Conservation (phyloP, 169 alveolate genomes). For the Plasmodium fragile region DNA sequence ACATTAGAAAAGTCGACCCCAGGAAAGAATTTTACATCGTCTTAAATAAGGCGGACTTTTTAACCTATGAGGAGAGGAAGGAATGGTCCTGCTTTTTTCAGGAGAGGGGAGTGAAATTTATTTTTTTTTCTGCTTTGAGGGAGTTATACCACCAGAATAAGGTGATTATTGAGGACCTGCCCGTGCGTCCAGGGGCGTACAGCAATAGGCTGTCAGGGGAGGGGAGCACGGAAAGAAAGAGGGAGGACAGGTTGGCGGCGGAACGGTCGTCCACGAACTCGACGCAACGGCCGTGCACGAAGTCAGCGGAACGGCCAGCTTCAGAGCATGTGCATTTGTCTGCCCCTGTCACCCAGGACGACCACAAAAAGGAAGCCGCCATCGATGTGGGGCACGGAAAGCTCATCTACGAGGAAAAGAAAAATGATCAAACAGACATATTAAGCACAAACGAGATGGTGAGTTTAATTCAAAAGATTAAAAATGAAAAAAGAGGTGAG, state of each 20-base stretch:
- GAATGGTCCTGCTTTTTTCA: conserved; percentile 94
- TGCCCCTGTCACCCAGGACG: background rate
- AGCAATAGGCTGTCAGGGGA: background rate
- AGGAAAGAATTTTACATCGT: conserved; percentile 91
- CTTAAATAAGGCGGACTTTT: conserved; percentile 96
- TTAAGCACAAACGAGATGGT: conserved; percentile 80
- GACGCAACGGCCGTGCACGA: background rate
- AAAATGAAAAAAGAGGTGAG: conserved; percentile 27
- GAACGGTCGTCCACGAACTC: background rate
- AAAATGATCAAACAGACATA: conserved; percentile 69
- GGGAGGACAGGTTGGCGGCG: background rate
- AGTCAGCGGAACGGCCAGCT: background rate
- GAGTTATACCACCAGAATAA: conserved; percentile 66
- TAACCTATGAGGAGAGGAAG: conserved; percentile 90
- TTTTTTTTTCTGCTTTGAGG: conserved; percentile 94
- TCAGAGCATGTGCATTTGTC: background rate
- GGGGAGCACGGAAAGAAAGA: conserved; percentile 26
- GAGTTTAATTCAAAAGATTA: conserved; percentile 68
- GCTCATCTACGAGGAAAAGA: conserved; percentile 54
- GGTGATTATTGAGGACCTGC: background rate
- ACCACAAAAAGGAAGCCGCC: background rate
- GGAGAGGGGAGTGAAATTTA: conserved; percentile 86
- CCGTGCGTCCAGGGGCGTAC: background rate
- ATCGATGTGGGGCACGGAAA: conserved; percentile 65
- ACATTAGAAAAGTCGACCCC: conserved; percentile 92